Evolutionary conservation across 2,329 filamentous ascomycete genomes (phyloP).

Genomic region (Chaetomium sp.): DNA sequence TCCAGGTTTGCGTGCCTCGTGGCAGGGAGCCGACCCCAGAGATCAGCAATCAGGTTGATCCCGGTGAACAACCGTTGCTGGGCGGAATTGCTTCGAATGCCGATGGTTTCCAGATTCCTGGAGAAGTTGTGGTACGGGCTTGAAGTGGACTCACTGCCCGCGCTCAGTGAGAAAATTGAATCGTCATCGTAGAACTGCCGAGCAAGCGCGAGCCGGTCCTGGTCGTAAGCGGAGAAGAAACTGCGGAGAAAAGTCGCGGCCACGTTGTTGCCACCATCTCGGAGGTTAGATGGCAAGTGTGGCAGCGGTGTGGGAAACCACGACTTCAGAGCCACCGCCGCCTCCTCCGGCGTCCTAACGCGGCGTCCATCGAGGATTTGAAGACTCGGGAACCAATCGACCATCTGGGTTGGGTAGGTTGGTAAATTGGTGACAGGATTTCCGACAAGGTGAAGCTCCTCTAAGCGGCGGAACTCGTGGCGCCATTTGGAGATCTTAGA

Average conservation of each 20-base stretch:
- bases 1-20: slow-evolving; percentile 70
- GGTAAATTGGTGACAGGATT: slow-evolving; percentile 65
- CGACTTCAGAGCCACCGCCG: slow-evolving; percentile 46
- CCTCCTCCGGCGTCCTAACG: slow-evolving; percentile 66
- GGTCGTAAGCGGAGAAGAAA: slow-evolving; percentile 70
- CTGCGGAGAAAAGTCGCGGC: slow-evolving; percentile 69
- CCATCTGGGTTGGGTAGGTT: slow-evolving; percentile 60
- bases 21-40: slow-evolving; percentile 64
- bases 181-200: slow-evolving; percentile 66
- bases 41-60: slow-evolving; percentile 54
- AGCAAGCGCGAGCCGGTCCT: slow-evolving; percentile 56
- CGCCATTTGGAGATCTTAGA: slow-evolving; percentile 69
- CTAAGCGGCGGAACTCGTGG: slow-evolving; percentile 67
- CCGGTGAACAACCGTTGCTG: slow-evolving; percentile 63
- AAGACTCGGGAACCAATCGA: slow-evolving; percentile 78
- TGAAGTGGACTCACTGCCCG: slow-evolving; percentile 64
- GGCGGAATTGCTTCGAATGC: slow-evolving; percentile 46
- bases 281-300: slow-evolving; percentile 60
- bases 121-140: slow-evolving; percentile 69
- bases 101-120: slow-evolving; percentile 69
- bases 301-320: slow-evolving; percentile 51
- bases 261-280: slow-evolving; percentile 61
- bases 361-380: slow-evolving; percentile 68
- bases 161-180: slow-evolving; percentile 68
- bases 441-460: slow-evolving; percentile 71